Conservation (phyloP, 2,329 filamentous ascomycete species). For the Pseudopithomyces chartarum region DNA sequence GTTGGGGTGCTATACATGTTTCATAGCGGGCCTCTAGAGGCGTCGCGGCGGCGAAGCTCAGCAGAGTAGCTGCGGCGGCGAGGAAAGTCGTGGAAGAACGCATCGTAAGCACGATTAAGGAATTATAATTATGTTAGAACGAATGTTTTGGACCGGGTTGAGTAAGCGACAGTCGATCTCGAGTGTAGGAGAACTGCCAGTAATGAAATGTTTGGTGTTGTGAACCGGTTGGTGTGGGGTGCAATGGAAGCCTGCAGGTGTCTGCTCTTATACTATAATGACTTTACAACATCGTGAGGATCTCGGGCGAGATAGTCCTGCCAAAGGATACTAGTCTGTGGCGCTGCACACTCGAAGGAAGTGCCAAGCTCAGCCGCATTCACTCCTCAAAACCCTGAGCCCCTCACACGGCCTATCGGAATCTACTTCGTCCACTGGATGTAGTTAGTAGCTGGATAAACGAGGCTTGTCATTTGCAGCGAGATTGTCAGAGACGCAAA, state of each 20-base stretch:
- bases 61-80: background rate
- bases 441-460: background rate
- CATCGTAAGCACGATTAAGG: background rate
- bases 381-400: background rate
- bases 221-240: background rate
- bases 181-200: background rate
- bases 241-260: background rate
- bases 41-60: conserved; percentile 3
- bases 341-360: background rate
- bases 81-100: conserved; percentile 5
- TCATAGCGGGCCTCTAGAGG: conserved; percentile 1
- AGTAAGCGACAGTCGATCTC: background rate
- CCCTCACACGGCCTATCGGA: background rate
- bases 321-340: conserved; percentile 3
- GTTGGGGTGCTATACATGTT: background rate
- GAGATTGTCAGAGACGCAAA: background rate
- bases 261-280: background rate
- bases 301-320: background rate
- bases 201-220: background rate
- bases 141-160: background rate
- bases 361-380: conserved; percentile 4
- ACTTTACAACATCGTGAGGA: background rate
- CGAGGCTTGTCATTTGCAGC: background rate
- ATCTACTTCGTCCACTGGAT: background rate
- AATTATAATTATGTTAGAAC: background rate